These are phyloP conservation scores for Blechomonas ayalai DNA, from an alignment of 208 protist species.

Conservation along the genomic window DNA sequence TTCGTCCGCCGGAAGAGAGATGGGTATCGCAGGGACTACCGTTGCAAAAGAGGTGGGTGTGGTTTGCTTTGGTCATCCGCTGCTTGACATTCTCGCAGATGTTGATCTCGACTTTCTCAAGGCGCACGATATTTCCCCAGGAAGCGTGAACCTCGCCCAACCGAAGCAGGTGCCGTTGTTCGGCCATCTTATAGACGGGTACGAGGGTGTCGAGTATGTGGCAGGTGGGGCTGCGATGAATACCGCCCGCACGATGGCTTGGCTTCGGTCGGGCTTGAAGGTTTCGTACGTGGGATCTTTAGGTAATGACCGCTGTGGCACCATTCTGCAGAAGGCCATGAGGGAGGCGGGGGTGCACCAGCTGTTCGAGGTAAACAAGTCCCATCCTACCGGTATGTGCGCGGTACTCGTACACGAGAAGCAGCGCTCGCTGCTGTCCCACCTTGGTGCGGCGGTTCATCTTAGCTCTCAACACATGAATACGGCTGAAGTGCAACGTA, in stretches of 20 bases:
- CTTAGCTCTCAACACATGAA: slow-evolving; percentile 76
- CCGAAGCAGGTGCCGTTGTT: slow-evolving; percentile 92
- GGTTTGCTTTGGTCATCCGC: slow-evolving; percentile 88
- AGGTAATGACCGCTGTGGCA: slow-evolving; percentile 88
- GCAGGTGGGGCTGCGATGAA: slow-evolving; percentile 97
- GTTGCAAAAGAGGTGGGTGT: slow-evolving; percentile 3
- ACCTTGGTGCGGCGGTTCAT: slow-evolving; percentile 90
- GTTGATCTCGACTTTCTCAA: slow-evolving; percentile 77
- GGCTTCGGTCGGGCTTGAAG: slow-evolving; percentile 34
- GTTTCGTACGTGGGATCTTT: slow-evolving; percentile 88
- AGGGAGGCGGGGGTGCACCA: slow-evolving; percentile 60
- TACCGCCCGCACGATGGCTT: slow-evolving; percentile 84
- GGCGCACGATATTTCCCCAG: slow-evolving; percentile 71
- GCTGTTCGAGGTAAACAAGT: slow-evolving; percentile 59
- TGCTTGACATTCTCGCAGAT: slow-evolving; percentile 95
- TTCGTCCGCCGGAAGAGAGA: neutral
- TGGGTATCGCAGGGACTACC: neutral
- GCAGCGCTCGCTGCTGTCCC: slow-evolving; percentile 90
- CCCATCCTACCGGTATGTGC: slow-evolving; percentile 93
- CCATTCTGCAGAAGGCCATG: slow-evolving; percentile 49
- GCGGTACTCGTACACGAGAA: slow-evolving; percentile 91
- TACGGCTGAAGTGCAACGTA: slow-evolving; percentile 28
- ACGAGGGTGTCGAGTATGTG: slow-evolving; percentile 83
- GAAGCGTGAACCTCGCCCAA: slow-evolving; percentile 89
- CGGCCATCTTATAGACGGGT: slow-evolving; percentile 39